Evolutionary conservation across 306 rosid species (phyloP).

Genomic region (Acacia melanoxylon): DNA sequence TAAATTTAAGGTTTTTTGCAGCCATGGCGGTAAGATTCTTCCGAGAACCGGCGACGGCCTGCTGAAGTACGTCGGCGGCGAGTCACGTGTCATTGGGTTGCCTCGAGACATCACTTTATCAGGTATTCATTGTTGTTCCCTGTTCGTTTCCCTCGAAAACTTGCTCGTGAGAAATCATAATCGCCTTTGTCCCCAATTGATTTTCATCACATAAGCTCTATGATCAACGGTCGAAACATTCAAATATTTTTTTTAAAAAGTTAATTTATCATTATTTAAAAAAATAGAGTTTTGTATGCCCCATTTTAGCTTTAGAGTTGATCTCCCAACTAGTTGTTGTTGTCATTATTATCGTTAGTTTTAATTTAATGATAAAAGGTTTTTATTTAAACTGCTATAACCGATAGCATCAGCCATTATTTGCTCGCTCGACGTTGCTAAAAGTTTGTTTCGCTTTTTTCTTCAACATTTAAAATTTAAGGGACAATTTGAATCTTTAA

Average conservation of each 20-base stretch:
- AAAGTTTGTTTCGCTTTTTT: background rate
- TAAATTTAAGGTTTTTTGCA: conserved; percentile 73
- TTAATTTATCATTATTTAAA: background rate
- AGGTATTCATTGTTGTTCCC: conserved; percentile 39
- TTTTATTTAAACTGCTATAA: background rate
- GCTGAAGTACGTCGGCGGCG: conserved; percentile 89
- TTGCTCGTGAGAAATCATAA: background rate
- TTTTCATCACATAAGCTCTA: background rate
- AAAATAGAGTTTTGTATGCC: background rate
- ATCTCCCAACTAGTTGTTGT: background rate
- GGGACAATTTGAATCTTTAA: background rate
- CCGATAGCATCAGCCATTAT: background rate
- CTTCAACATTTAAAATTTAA: background rate
- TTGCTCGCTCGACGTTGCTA: background rate
- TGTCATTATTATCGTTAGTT: too few species aligned
- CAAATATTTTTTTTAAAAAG: background rate
- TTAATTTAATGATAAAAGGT: background rate
- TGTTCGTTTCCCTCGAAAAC: background rate
- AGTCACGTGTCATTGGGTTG: conserved; percentile 71
- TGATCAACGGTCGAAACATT: background rate
- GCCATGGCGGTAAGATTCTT: conserved; percentile 85
- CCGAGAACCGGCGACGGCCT: conserved; percentile 68
- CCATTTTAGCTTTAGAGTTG: background rate
- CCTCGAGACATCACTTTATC: conserved; percentile 53
- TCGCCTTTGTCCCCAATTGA: background rate